Evolutionary conservation across 176 grass and related monocot species (phyloP).

Genomic region (Zoysia japonica): DNA sequence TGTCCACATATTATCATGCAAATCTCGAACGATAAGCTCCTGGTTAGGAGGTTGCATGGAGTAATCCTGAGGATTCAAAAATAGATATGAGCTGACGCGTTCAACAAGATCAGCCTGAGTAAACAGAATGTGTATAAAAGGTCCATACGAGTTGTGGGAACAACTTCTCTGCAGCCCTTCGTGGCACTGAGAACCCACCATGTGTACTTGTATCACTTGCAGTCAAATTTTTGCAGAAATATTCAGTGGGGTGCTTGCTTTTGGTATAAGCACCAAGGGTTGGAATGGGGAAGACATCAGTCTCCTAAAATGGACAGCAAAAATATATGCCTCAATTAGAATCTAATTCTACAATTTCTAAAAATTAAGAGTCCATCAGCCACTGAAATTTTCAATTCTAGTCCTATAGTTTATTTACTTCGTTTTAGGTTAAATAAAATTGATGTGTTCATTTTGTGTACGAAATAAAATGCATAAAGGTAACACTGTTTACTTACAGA

Average conservation of each 20-base stretch:
- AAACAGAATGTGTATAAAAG: neutral
- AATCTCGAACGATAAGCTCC: conserved; percentile 88
- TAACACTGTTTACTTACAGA: conserved; percentile 57
- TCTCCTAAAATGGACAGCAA: conserved; percentile 66
- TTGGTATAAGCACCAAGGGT: conserved; percentile 66
- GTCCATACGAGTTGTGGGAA: conserved; percentile 86
- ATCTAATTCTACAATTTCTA: neutral
- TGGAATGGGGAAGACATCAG: conserved; percentile 82
- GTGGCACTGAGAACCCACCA: conserved; percentile 96
- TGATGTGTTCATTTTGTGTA: neutral
- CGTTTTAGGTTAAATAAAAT: neutral
- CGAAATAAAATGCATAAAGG: conserved; percentile 12
- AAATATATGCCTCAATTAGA: neutral
- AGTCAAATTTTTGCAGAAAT: conserved; percentile 95
- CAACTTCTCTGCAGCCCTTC: conserved; percentile 88
- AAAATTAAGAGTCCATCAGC: neutral
- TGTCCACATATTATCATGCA: conserved; percentile 97
- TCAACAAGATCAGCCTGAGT: neutral
- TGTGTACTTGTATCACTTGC: conserved; percentile 95
- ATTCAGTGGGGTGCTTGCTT: conserved; percentile 88
- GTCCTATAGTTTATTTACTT: neutral
- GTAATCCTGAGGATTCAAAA: conserved; percentile 66
- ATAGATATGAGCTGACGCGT: conserved; percentile 26
- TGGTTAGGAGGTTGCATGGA: conserved; percentile 95
- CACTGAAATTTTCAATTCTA: neutral